Conservation (phyloP, 2,329 filamentous ascomycete genomes). For the Venturia aucupariae region DNA sequence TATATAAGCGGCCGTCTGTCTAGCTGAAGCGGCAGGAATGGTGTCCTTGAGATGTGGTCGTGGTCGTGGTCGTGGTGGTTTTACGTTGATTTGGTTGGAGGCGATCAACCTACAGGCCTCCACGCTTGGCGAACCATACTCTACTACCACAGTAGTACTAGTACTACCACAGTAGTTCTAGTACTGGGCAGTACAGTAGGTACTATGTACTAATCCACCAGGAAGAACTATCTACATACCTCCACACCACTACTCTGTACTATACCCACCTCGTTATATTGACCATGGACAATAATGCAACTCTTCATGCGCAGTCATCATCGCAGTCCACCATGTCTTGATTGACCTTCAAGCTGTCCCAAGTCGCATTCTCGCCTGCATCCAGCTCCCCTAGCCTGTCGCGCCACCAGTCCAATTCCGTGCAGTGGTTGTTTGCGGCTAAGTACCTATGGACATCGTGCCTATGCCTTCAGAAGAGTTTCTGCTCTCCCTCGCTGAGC, state of each 20-base stretch:
- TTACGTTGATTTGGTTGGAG: not conserved
- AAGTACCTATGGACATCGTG: constrained; percentile 16
- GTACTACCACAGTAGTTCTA: too few species aligned
- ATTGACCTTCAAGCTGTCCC: not conserved
- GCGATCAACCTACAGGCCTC: not conserved
- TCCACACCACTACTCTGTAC: too few species aligned
- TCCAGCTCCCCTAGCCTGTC: not conserved
- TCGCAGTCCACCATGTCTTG: not conserved
- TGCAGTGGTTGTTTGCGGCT: not conserved
- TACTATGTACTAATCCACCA: too few species aligned
- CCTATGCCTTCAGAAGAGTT: constrained; percentile 8
- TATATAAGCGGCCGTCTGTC: not conserved
- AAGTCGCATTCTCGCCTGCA: not conserved
- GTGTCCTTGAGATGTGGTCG: too few species aligned
- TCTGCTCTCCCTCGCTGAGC: not conserved
- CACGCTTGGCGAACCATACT: not conserved
- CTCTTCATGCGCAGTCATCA: too few species aligned
- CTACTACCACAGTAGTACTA: too few species aligned
- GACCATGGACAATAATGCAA: too few species aligned
- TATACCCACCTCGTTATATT: too few species aligned
- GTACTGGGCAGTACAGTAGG: too few species aligned
- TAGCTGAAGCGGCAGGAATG: not conserved
- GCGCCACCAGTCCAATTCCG: not conserved
- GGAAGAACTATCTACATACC: too few species aligned
- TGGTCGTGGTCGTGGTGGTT: too few species aligned